These are phyloP conservation scores for Asclepias syriaca DNA, from an alignment of 257 asterid species.

Conservation along the genomic window DNA sequence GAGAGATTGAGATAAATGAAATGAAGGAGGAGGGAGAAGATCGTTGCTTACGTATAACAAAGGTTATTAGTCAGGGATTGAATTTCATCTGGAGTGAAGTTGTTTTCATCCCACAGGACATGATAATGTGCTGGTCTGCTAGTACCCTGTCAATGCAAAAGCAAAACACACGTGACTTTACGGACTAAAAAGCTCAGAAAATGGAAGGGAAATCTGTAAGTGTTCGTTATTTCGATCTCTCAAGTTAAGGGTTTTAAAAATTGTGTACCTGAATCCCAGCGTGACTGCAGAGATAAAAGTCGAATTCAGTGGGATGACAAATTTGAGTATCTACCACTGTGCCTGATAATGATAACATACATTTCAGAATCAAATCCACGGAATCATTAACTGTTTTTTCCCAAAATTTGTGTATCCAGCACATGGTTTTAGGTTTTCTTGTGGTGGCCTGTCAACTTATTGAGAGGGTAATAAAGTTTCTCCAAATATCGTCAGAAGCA, in stretches of 20 bases:
- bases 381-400: background rate
- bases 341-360: conserved; percentile 11
- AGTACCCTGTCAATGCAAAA: conserved; percentile 24
- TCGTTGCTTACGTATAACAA: conserved; percentile 28
- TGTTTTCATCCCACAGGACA: conserved; percentile 34
- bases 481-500: background rate
- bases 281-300: conserved; percentile 34
- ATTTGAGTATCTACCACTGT: conserved; percentile 33
- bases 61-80: conserved; percentile 33
- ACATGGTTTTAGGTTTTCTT: background rate
- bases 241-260: background rate
- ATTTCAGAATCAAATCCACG: too few species aligned
- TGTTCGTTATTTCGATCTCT: background rate
- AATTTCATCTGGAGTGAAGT: conserved; percentile 29
- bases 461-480: conserved; percentile 1
- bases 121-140: conserved; percentile 37
- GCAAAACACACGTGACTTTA: background rate
- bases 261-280: conserved; percentile 35
- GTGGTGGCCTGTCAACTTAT: background rate
- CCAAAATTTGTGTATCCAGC: background rate
- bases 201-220: background rate
- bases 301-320: conserved; percentile 37
- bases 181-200: background rate
- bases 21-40: background rate
- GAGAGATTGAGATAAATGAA: background rate